A percentile compares a stretch with the other conserved stretches of the same genome.
These are phyloP conservation scores for Penicillium italicum DNA, from an alignment of 2,329 filamentous ascomycete genomes.

Conservation along the genomic window DNA sequence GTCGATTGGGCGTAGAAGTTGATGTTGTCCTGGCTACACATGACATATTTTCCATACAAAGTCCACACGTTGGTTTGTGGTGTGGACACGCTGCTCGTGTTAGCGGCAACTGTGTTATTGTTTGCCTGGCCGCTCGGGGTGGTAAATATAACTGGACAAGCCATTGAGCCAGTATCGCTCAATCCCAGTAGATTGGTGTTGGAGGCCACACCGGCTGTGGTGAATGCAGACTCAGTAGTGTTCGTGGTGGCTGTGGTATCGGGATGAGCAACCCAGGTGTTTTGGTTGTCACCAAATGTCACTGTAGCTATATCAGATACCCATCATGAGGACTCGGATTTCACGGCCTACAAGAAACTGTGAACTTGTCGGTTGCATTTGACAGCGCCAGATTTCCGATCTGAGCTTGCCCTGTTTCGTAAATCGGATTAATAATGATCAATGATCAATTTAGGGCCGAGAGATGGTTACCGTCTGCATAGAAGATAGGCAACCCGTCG, in stretches of 20 bases:
- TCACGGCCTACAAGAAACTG: background rate
- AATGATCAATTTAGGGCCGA: background rate
- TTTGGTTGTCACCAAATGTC: background rate
- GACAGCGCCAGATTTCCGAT: conserved; percentile 4
- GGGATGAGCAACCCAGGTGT: background rate
- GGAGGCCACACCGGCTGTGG: background rate
- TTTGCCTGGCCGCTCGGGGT: background rate
- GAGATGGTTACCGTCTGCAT: conserved; percentile 1
- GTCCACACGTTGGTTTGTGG: conserved; percentile 5
- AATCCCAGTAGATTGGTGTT: background rate
- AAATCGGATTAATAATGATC: background rate
- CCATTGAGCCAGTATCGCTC: background rate
- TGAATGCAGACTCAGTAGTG: background rate
- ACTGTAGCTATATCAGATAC: background rate
- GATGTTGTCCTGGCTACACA: background rate
- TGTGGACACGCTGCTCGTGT: background rate
- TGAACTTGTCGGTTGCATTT: conserved; percentile 3
- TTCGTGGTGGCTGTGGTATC: background rate
- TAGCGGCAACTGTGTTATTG: background rate
- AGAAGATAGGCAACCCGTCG: background rate
- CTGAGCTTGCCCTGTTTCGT: conserved; percentile 1
- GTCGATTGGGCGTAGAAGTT: conserved; percentile 3
- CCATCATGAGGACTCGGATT: background rate
- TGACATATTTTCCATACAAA: conserved; percentile 5
- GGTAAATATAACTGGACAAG: background rate